These are phyloP conservation scores for Podila epigama DNA, from an alignment of 192 early-diverging fungal species.

Conservation along the genomic window DNA sequence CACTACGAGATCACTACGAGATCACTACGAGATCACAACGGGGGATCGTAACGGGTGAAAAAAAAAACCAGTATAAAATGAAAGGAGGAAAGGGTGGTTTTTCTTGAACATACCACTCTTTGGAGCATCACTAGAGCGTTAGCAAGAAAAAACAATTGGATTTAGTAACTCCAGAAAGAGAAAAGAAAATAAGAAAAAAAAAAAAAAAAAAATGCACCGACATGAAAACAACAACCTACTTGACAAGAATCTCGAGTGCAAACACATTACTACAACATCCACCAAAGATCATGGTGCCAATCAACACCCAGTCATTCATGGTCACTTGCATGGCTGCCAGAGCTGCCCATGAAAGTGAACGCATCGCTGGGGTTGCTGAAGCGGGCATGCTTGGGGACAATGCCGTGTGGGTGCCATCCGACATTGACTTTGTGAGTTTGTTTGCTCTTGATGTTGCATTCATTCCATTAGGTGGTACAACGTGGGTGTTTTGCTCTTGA, in stretches of 20 bases:
- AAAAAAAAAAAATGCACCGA: background rate
- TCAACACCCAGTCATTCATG: slow-evolving; percentile 55
- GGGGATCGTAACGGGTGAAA: no score
- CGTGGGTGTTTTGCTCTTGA: no score
- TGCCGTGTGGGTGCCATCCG: no score
- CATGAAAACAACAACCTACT: slow-evolving; percentile 44
- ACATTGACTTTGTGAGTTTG: no score
- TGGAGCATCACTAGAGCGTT: slow-evolving; percentile 60
- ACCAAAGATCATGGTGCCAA: slow-evolving; percentile 80
- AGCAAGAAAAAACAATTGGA: slow-evolving; percentile 2
- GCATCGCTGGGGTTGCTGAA: no score
- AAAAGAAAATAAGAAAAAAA: background rate
- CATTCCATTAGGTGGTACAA: no score
- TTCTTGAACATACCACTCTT: slow-evolving; percentile 67
- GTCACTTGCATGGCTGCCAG: slow-evolving; percentile 26
- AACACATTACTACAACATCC: slow-evolving; percentile 91
- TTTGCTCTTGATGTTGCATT: no score
- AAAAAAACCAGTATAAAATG: background rate
- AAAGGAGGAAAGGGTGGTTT: slow-evolving; percentile 65
- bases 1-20: no score
- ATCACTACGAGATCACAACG: no score
- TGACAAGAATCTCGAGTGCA: slow-evolving; percentile 81
- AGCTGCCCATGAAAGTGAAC: slow-evolving; percentile 11
- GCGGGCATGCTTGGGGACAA: no score
- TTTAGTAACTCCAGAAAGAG: background rate